phyloP scores from a whole-genome alignment of 371 early-diverging fungal species.

The Mucor lusitanicus region DNA sequence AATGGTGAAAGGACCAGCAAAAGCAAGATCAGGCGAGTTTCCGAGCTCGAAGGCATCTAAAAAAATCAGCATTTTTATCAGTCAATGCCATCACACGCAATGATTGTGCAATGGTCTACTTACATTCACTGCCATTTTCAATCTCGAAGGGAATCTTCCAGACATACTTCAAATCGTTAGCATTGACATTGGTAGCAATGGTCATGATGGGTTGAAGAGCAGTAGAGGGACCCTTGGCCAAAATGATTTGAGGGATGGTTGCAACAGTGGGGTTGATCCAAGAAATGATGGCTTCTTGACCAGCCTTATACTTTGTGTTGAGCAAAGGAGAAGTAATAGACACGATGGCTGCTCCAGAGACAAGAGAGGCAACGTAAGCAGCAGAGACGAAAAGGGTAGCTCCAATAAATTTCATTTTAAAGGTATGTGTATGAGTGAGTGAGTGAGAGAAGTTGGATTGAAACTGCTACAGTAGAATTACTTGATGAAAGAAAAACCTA shows the following conservation, averaged over 20 bases:
- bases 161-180: constrained; percentile 22
- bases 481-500: neutral
- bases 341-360: constrained; percentile 20
- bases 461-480: neutral
- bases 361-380: constrained; percentile 23
- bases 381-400: constrained; percentile 21
- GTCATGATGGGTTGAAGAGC: constrained; percentile 29
- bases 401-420: constrained; percentile 25
- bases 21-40: constrained; percentile 51
- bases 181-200: constrained; percentile 36
- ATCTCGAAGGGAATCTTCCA: constrained; percentile 38
- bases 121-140: constrained; percentile 35
- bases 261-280: constrained; percentile 31
- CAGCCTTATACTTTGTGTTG: constrained; percentile 29
- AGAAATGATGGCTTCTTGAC: constrained; percentile 29
- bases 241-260: constrained; percentile 32
- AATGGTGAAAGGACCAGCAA: constrained; percentile 51
- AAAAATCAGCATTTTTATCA: neutral
- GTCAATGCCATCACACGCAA: neutral
- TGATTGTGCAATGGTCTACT: constrained; percentile 3
- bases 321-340: constrained; percentile 41
- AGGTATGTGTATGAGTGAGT: neutral
- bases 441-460: neutral
- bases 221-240: constrained; percentile 34
- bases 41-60: constrained; percentile 54